Evolutionary conservation across 495 filamentous ascomycete species (phyloP), one percentile per base, ranked within the genome.

Genomic region (Darksidea phi): DNA sequence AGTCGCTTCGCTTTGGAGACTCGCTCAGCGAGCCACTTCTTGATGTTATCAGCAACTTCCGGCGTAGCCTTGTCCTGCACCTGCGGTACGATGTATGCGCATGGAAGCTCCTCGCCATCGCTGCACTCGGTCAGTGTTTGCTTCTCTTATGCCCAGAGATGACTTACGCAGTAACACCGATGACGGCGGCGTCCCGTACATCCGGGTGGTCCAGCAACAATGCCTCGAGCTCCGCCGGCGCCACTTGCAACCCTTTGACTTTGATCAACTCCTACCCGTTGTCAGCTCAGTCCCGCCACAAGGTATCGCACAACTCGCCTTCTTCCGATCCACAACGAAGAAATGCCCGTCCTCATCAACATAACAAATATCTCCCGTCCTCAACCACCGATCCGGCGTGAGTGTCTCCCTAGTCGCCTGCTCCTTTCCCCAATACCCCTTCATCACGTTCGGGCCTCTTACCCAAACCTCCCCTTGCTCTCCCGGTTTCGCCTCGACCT

Each of bases 241-340:
- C 73, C n/a, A 76, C 71, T 41, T 76, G 74, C 28, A 67, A 58
- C 3, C 72, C 72, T 45, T 73, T 73, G 24, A 76, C 74, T 54
- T 74, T 76, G 59, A 76, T 75, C 36, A 76, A 63, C 37, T 76
- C 74, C 70, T 72, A 49, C 6, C 28, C 21, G 57, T 54, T 13
- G 24, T 54, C 50, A 48, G 26, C 50, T 11, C 47, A 26, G 15
- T 46, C 6, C 46, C 34, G 6, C 24, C 38, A 15, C 43, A 0
- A 13, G 2, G 6, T 21, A 18, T 24, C 32, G 28, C 8, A 21
- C 13, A 11, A 53, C 67, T 36, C 47, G 67, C 72, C 71, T 77
- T 77, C 61, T 67, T 74, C 24, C 75, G 65, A 56, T 77, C 75
- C 11, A 77, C 73, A 26, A 77, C 75, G 54, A 67, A 71, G 41